Percentiles rank a stretch among this genome's conserved stretches.
Conservation (phyloP, 139 green algal genomes). For the Picochlorum sp. region DNA sequence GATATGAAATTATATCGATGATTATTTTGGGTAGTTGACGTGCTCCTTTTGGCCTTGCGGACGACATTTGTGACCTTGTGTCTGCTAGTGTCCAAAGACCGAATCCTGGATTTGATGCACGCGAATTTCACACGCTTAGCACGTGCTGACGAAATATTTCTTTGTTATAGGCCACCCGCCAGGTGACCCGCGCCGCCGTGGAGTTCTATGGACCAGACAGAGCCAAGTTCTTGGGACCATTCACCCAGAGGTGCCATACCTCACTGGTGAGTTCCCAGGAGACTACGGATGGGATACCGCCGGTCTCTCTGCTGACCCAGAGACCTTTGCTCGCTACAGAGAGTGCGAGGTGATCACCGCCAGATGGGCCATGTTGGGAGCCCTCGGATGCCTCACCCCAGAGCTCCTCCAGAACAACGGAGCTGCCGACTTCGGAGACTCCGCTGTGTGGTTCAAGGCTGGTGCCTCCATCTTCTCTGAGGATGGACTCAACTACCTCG, state of each 20-base stretch:
- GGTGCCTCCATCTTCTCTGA: constrained; percentile 72
- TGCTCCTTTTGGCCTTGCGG: no score
- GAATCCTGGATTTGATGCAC: not conserved
- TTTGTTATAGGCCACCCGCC: constrained; percentile 32
- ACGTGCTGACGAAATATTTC: not conserved
- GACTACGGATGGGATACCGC: constrained; percentile 95
- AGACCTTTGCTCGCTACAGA: constrained; percentile 79
- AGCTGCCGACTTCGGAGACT: constrained; percentile 45
- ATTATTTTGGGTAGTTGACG: no score
- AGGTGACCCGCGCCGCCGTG: constrained; percentile 32
- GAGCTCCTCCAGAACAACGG: constrained; percentile 55
- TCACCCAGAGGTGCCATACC: constrained; percentile 56
- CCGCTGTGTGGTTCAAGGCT: constrained; percentile 86
- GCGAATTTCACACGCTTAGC: not conserved
- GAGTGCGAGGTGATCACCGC: constrained; percentile 96
- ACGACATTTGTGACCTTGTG: no score
- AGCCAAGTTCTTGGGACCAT: constrained; percentile 67
- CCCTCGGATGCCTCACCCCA: constrained; percentile 61
- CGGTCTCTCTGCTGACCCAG: constrained; percentile 82
- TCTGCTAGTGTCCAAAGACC: no score
- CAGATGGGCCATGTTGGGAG: constrained; percentile 94
- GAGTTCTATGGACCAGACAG: constrained; percentile 45
- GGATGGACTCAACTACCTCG: constrained; percentile 75
- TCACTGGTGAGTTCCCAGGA: constrained; percentile 81
- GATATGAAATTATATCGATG: no score